Evolutionary conservation across 768 basidiomycete genomes (phyloP).

Genomic region (Mycena leptocephala): DNA sequence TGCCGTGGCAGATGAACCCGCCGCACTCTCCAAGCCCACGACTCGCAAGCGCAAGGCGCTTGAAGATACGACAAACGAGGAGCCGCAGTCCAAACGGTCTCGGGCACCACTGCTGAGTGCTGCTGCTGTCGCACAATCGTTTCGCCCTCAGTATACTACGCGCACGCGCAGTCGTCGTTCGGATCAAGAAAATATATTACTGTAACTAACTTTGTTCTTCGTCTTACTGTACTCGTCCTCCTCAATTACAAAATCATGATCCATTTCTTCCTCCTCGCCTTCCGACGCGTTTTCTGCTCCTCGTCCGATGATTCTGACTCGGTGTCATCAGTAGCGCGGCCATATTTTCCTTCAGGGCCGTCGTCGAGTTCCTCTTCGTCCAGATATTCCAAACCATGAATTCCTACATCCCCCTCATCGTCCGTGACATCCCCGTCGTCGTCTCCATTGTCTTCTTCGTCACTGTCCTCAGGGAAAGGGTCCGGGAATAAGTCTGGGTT

Average conservation of each 20-base stretch:
- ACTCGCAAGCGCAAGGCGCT: not conserved
- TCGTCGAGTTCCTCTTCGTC: conserved; percentile 1
- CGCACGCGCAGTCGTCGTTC: not conserved
- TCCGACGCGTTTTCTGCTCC: not conserved
- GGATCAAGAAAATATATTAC: conserved; percentile 5
- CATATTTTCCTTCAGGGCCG: too few species aligned
- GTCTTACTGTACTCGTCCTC: not conserved
- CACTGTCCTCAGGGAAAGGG: too few species aligned
- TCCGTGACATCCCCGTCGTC: not conserved
- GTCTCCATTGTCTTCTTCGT: too few species aligned
- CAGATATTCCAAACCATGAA: conserved; percentile 1
- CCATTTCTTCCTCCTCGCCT: not conserved
- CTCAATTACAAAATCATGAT: not conserved
- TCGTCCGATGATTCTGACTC: too few species aligned
- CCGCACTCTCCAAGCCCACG: too few species aligned
- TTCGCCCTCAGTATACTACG: not conserved
- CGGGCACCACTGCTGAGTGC: not conserved
- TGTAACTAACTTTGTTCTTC: not conserved
- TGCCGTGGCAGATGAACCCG: too few species aligned
- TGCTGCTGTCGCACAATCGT: not conserved
- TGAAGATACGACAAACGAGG: conserved; percentile 9
- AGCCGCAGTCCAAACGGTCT: not conserved
- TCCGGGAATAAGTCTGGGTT: too few species aligned
- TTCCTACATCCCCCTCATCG: not conserved
- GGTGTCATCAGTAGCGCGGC: too few species aligned